Base-by-base conservation (phyloP, 805 yeast genomes). In the Cyberlindnera amylophila region DNA sequence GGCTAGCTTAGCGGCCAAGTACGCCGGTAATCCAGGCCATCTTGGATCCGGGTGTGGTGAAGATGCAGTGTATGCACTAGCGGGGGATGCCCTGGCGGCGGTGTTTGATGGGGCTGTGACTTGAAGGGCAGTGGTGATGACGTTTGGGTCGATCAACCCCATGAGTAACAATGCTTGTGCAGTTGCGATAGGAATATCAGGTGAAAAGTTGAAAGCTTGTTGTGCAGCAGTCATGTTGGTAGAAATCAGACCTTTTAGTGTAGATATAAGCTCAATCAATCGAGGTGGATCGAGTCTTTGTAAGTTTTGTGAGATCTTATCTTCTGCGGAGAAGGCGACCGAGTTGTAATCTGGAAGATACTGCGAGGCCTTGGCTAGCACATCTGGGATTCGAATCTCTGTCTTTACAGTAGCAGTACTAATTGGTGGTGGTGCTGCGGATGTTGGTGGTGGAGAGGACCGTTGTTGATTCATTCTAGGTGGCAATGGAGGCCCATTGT, bases 161-260 rank as follows among this genome's bases (percentile, higher is more conserved):
- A 85, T 84, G 36, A 83, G 68, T 15, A 85, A 63, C 47, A 85
- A 66, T 2, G 89, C 85, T 58, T 85, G 93, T 0, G 90, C 79
- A 1, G 86, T 81, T 1, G 86, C 73, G 3, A 78, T 65, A 3
- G 89, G 82, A 32, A 84, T 64, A 36, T 78, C 63, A 14, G 81
- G 80, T 49, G 78, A 64, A 52, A 75, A 64, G 42, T 67, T 69
- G 52, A 79, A 67, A 44, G 82, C 67, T 44, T 73, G 74, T 41
- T 74, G 69, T 17, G 80, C 81, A 47, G 82, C 61, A 28, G 61
- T 53, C 29, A 76, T 43, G 38, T 54, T 46, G 11, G 44, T 30
- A 11, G 37, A 33, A 30, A 52, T 30, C 6, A 80, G 64, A 27
- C 73, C 70, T 59, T 83, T 84, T 49, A 85, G 63, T 47, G 80